Percentiles rank a stretch among this genome's conserved stretches.
phyloP scores from a whole-genome alignment of 2,329 filamentous ascomycete species.

The Didymella sp. region DNA sequence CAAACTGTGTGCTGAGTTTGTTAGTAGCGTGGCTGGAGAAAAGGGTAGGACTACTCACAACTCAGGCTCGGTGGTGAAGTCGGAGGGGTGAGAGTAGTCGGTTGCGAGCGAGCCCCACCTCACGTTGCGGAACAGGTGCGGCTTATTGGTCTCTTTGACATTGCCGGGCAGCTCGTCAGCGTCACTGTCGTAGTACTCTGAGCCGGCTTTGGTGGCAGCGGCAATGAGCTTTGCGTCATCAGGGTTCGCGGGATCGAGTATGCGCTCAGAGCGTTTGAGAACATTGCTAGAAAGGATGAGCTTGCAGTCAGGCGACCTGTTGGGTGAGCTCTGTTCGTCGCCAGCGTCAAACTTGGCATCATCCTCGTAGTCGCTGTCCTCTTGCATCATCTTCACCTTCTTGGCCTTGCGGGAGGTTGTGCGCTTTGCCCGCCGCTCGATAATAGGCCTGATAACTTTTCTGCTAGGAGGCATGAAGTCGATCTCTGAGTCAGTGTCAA shows the following conservation, averaged over 20 bases:
- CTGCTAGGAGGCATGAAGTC: slow-evolving; percentile 19
- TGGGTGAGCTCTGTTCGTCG: slow-evolving; percentile 1
- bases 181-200: slow-evolving; percentile 40
- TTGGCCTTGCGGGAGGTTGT: not conserved
- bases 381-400: not conserved
- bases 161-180: slow-evolving; percentile 25
- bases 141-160: slow-evolving; percentile 27
- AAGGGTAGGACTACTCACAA: slow-evolving; percentile 16
- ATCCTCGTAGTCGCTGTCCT: slow-evolving; percentile 4
- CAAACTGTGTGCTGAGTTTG: slow-evolving; percentile 27
- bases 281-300: slow-evolving; percentile 20
- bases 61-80: slow-evolving; percentile 26
- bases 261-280: slow-evolving; percentile 33
- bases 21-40: not conserved
- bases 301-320: not conserved
- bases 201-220: slow-evolving; percentile 26
- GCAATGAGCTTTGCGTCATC: slow-evolving; percentile 31
- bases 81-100: slow-evolving; percentile 17
- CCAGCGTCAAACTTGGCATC: slow-evolving; percentile 1
- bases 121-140: slow-evolving; percentile 38
- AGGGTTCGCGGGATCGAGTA: slow-evolving; percentile 26
- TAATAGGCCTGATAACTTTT: not conserved
- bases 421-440: not conserved
- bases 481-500: slow-evolving; percentile 24
- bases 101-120: slow-evolving; percentile 30